Conservation (phyloP, 768 basidiomycete genomes). For the Phallus indusiatus region DNA sequence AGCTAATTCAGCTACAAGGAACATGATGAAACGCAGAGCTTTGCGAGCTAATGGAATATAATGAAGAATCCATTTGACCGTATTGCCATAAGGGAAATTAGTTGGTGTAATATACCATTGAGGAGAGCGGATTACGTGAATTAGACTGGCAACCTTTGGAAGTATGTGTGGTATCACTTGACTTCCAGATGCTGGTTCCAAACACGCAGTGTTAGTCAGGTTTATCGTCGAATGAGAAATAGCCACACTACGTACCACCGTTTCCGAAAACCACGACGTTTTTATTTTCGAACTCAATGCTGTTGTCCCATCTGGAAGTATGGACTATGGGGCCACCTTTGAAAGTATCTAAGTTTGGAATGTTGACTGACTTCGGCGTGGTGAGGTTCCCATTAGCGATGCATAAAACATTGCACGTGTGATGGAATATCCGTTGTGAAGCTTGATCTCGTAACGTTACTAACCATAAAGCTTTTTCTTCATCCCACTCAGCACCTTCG, state of each 20-base stretch:
- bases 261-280: conserved; percentile 19
- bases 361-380: conserved; percentile 12
- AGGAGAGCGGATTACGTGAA: conserved; percentile 14
- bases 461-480: conserved; percentile 12
- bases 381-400: conserved; percentile 13
- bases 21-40: not conserved
- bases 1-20: not conserved
- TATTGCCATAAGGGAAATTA: not conserved
- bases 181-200: conserved; percentile 7
- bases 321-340: conserved; percentile 14
- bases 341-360: conserved; percentile 11
- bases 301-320: conserved; percentile 13
- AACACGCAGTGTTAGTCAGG: not conserved
- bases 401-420: conserved; percentile 15
- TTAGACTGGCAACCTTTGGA: conserved; percentile 8
- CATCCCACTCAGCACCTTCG: conserved; percentile 10
- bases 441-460: conserved; percentile 8
- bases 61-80: conserved; percentile 3
- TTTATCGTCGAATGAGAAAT: not conserved
- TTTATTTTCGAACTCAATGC: conserved; percentile 14
- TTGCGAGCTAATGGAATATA: conserved; percentile 9
- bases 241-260: conserved; percentile 11
- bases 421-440: conserved; percentile 5
- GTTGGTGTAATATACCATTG: conserved; percentile 12
- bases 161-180: conserved; percentile 15